Percentiles rank a stretch among this genome's conserved stretches.
phyloP scores from a whole-genome alignment of 2,329 filamentous ascomycete species.

The Cladophialophora psammophila region DNA sequence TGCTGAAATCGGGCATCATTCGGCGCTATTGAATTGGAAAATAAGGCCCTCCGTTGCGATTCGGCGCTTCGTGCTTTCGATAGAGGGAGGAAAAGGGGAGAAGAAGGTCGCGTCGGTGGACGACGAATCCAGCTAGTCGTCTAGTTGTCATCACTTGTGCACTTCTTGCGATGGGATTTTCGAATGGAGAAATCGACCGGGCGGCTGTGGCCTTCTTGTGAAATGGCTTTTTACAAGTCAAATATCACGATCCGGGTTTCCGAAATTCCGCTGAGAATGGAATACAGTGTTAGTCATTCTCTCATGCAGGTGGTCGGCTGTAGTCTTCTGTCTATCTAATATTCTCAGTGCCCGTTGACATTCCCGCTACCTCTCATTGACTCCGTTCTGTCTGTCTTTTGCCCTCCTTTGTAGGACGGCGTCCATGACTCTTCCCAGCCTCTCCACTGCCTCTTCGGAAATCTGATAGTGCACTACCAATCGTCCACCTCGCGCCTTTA shows the following conservation, averaged over 20 bases:
- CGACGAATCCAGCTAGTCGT: background rate
- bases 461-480: conserved; percentile 73
- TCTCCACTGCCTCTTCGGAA: conserved; percentile 48
- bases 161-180: background rate
- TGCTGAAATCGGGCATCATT: background rate
- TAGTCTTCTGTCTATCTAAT: conserved; percentile 8
- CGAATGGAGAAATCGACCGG: background rate
- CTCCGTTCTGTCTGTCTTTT: background rate
- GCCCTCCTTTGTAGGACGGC: conserved; percentile 29
- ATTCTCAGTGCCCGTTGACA: conserved; percentile 12
- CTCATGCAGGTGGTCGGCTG: conserved; percentile 1
- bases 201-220: background rate
- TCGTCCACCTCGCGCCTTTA: conserved; percentile 64
- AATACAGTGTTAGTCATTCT: background rate
- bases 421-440: conserved; percentile 44
- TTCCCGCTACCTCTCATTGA: background rate
- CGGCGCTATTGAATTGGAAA: background rate
- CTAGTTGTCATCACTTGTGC: background rate
- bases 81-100: background rate
- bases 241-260: background rate
- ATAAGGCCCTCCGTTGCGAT: background rate
- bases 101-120: background rate
- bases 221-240: background rate
- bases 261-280: background rate
- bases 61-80: background rate